phyloP scores from a whole-genome alignment of 1,139 yeast genomes.

The Hemisphaericaspora subhashii region DNA sequence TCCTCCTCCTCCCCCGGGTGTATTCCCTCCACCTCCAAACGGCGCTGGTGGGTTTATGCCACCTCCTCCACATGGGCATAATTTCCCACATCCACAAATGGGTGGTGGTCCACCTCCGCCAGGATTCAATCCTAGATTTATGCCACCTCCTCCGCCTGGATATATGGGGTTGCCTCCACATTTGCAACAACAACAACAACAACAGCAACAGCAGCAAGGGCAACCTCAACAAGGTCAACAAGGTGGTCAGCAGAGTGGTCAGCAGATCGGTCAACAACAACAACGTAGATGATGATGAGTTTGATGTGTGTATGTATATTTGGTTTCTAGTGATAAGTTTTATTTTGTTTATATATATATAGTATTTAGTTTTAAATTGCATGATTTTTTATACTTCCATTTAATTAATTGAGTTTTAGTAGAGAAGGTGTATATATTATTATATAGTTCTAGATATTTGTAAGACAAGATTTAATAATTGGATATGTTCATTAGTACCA shows the following conservation, averaged over 20 bases:
- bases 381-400: no score
- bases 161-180: slow-evolving; percentile 23
- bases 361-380: slow-evolving; percentile 1
- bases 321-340: background rate
- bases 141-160: slow-evolving; percentile 24
- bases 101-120: slow-evolving; percentile 25
- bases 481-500: slow-evolving; percentile 92
- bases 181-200: slow-evolving; percentile 17
- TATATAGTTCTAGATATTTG: slow-evolving; percentile 51
- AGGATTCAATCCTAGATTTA: slow-evolving; percentile 20
- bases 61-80: slow-evolving; percentile 21
- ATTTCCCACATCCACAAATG: slow-evolving; percentile 19
- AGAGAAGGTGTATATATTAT: slow-evolving; percentile 2
- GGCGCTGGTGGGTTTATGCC: slow-evolving; percentile 23
- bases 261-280: slow-evolving; percentile 12
- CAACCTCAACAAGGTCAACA: slow-evolving; percentile 12
- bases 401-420: background rate
- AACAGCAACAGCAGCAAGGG: slow-evolving; percentile 17
- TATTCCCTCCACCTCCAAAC: slow-evolving; percentile 31
- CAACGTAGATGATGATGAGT: slow-evolving; percentile 1
- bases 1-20: slow-evolving; percentile 29
- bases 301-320: slow-evolving; percentile 1
- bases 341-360: slow-evolving; percentile 1
- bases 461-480: slow-evolving; percentile 67
- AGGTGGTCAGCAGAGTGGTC: slow-evolving; percentile 10